Evolutionary conservation across 148 eudicot species (phyloP).

Genomic region (Heliosperma pusillum): DNA sequence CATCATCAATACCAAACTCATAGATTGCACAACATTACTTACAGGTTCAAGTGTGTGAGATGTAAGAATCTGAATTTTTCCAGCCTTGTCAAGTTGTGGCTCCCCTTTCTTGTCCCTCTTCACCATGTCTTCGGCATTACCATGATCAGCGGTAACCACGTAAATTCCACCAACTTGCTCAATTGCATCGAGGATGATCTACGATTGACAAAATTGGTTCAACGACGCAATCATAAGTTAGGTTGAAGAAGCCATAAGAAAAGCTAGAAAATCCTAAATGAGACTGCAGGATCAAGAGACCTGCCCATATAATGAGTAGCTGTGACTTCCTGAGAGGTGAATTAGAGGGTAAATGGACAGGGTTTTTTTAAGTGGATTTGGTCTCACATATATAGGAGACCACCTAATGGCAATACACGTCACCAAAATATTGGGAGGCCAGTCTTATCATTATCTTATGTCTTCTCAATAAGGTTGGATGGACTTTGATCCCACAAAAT

Average conservation of each 20-base stretch:
- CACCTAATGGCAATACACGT: too few relatives aligned
- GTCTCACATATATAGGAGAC: too few relatives aligned
- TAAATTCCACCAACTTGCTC: constrained; percentile 90
- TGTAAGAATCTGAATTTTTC: constrained; percentile 79
- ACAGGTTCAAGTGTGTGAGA: constrained; percentile 92
- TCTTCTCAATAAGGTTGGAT: not conserved
- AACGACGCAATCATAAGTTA: not conserved
- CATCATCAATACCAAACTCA: not conserved
- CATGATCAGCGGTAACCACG: constrained; percentile 96
- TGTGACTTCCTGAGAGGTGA: too few relatives aligned
- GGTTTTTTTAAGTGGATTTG: too few relatives aligned
- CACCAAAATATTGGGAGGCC: not conserved
- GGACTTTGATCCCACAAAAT: not conserved
- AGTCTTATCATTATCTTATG: not conserved
- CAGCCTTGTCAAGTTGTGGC: constrained; percentile 75
- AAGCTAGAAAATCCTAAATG: too few relatives aligned
- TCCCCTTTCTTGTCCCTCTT: constrained; percentile 92
- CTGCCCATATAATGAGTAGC: too few relatives aligned
- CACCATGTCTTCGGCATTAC: constrained; percentile 98
- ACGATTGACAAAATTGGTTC: not conserved
- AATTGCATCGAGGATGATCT: constrained; percentile 86
- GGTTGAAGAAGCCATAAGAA: not conserved
- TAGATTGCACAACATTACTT: constrained; percentile 21
- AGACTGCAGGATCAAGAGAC: too few relatives aligned
- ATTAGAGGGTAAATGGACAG: too few relatives aligned